A percentile compares a stretch with the other conserved stretches of the same genome.
These are phyloP conservation scores for Grigorovia yakushimaensis DNA, from an alignment of 805 yeast species.

Conservation along the genomic window DNA sequence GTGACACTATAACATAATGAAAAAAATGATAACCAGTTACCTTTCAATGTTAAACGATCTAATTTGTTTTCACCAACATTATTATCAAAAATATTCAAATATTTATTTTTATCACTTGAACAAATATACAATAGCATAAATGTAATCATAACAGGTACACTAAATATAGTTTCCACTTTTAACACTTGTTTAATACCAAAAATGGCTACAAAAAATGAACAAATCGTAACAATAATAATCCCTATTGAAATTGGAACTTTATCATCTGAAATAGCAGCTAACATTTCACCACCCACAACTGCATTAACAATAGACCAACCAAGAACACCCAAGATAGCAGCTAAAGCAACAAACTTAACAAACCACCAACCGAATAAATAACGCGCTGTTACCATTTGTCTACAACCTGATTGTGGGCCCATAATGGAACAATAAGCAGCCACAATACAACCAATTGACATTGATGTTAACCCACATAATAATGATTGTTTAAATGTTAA, in stretches of 20 bases:
- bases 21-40: conserved; percentile 66
- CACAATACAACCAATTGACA: conserved; percentile 57
- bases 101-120: conserved; percentile 38
- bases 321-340: conserved; percentile 63
- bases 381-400: conserved; percentile 80
- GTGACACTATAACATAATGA: conserved; percentile 69
- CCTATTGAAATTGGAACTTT: conserved; percentile 65
- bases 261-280: conserved; percentile 55
- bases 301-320: conserved; percentile 96
- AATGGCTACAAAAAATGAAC: conserved; percentile 58
- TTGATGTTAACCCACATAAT: conserved; percentile 53
- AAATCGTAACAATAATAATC: conserved; percentile 55
- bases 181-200: conserved; percentile 71
- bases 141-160: conserved; percentile 59
- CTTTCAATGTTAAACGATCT: conserved; percentile 37
- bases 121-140: conserved; percentile 60
- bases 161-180: conserved; percentile 55
- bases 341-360: conserved; percentile 63
- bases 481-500: conserved; percentile 59
- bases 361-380: conserved; percentile 80
- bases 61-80: conserved; percentile 10
- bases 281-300: conserved; percentile 80
- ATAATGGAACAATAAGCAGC: conserved; percentile 78
- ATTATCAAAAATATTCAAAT: conserved; percentile 28
- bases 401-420: conserved; percentile 86